Evolutionary conservation across 371 early-diverging fungal species (phyloP).

Genomic region (Nematocida displodere): DNA sequence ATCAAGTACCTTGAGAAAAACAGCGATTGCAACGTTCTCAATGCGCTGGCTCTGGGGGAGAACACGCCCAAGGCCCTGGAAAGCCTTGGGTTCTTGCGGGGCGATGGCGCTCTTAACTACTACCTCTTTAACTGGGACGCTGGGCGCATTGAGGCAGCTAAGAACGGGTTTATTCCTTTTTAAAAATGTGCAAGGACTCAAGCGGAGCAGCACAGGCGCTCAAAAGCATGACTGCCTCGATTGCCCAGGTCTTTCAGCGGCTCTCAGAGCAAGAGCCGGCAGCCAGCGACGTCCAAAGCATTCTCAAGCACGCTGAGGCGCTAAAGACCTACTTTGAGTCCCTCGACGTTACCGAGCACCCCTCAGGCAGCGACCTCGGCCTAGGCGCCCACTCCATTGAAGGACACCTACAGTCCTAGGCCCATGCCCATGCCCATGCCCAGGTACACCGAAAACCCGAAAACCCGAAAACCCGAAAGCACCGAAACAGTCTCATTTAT

Average conservation of each 20-base stretch:
- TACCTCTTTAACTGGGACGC: slow-evolving; percentile 63
- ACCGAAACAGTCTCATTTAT: too few relatives aligned
- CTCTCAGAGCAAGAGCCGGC: neutral
- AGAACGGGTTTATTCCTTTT: slow-evolving; percentile 44
- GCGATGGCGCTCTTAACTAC: slow-evolving; percentile 60
- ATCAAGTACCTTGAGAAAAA: slow-evolving; percentile 31
- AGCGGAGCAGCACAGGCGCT: neutral
- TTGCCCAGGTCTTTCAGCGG: neutral
- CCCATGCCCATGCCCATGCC: too few relatives aligned
- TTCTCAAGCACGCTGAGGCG: neutral
- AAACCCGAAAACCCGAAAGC: too few relatives aligned
- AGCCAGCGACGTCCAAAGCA: neutral
- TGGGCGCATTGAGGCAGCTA: neutral
- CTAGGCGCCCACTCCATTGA: neutral
- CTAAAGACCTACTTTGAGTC: neutral
- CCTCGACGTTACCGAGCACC: neutral
- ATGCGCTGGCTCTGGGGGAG: slow-evolving; percentile 45
- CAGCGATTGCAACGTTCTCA: slow-evolving; percentile 53
- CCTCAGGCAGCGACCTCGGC: slow-evolving; percentile 10
- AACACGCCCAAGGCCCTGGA: slow-evolving; percentile 37
- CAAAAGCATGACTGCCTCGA: neutral
- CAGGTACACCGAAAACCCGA: too few relatives aligned
- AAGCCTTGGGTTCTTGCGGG: slow-evolving; percentile 45
- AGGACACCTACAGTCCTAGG: neutral
- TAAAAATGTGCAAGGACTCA: neutral